Base-by-base conservation (phyloP, 1,284 basidiomycete species). In the Flammula alnicola region DNA sequence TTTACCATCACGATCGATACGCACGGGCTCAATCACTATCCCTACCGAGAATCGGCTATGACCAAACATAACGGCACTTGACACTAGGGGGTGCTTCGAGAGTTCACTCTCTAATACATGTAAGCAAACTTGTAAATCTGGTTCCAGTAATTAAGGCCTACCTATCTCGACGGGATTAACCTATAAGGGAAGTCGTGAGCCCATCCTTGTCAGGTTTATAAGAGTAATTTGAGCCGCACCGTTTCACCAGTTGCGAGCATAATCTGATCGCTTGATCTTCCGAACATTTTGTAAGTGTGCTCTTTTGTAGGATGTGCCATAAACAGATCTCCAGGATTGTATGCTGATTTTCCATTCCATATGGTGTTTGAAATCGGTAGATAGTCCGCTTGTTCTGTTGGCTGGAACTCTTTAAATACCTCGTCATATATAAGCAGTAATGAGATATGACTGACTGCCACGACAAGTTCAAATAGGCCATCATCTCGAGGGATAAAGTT, bases 321-420 rank as follows among this genome's bases (percentile, higher is more conserved):
- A 19, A 49, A 38, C 4, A 49, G 33, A 44, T 49, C 47, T 36
- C 47, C 47, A n/a, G 47, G 35, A 31, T 49, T 49, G 26, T 38
- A 49, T 10, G 47, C 47, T 26, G 20, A 23, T 37, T 31, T 37
- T 29, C 40, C 47, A 5, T 42, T 17, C 41, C 31, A 49, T 4
- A 25, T 43, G 7, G 47, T 44, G 19, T 49, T 49, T 16, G 25
- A 17, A 20, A 22, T 11, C 8, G 32, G 17, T 12, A 44, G 17
- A 38, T 36, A 37, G 12, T 36, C 31, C 2, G n/a, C 22, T 5
- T 36, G 25, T 9, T 43, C 47, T 37, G 23, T 27, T 30, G 26
- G 32, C 40, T 43, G 14, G 10, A 22, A 16, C 6, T 5, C 30
- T 11, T 43, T 22, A 17, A 25, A 3, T 10, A 26, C n/a, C 8